Evolutionary conservation across 2,329 filamentous ascomycete genomes (phyloP), one percentile per base, ranked within the genome.

Genomic region (Aspergillus sp.): DNA sequence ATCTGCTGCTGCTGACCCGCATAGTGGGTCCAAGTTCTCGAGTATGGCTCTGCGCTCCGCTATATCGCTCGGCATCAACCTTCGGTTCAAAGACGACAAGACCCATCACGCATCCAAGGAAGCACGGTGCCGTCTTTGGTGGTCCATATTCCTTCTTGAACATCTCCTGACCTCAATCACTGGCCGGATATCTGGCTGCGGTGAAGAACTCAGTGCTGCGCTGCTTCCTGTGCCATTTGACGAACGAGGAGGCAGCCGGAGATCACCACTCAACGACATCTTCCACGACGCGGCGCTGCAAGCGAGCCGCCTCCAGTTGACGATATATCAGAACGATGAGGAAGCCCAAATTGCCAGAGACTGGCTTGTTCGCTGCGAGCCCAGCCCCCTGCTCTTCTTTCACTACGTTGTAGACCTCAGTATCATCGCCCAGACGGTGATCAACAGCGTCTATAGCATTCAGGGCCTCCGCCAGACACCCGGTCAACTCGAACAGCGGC

Each of bases 81-180:
- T 81, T 43, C 74, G 72, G 25, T 74, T 78, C 17, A 73, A 71
- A 28, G 77, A 78, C 47, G 65, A 66, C 9, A 69, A 69, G 7
- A 71, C 77, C n/a, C 67, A 75, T 23, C 66, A 74, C 38, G 68
- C 68, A 3, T 73, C 77, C 3, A 80, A 77, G 63, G 78, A 80
- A 68, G 73, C 75, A 15, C 77, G 79, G 3, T 71, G 71, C 51
- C 73, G 77, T 6, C 70, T 80, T 2, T 81, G 79, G 79, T 81
- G 78, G 76, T 76, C 78, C 4, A 73, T 81, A 19, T 79, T 76
- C 28, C 65, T 69, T 9, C 66, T 81, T 2, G 79, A 81, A 58
- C 75, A 79, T 46, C 69, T 77, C 3, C 65, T 81, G n/a, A 73
- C 76, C 4, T 72, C 75, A 17, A 76, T 80, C 66, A 79, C 78